Percentiles rank a stretch among this genome's conserved stretches.
These are phyloP conservation scores for Pilasporangium apinafurcum DNA, from an alignment of 352 stramenopile genomes.

Conservation along the genomic window DNA sequence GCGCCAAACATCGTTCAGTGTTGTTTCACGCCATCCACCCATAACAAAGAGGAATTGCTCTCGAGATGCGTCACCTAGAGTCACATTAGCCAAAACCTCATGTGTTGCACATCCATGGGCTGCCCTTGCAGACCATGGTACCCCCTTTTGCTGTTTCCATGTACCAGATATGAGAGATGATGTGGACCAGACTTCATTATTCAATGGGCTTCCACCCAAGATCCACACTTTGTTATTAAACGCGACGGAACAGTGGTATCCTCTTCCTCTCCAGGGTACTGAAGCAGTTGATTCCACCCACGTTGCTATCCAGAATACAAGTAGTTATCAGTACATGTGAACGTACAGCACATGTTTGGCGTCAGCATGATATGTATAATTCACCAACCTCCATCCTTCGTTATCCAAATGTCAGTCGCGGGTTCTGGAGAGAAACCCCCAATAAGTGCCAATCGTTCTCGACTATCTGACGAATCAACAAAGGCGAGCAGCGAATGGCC, in stretches of 20 bases:
- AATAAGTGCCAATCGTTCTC: constrained; percentile 53
- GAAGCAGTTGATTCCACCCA: constrained; percentile 32
- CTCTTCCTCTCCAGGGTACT: constrained; percentile 54
- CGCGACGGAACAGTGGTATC: constrained; percentile 66
- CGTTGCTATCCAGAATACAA: constrained; percentile 10
- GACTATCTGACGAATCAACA: constrained; percentile 30
- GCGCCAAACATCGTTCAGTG: constrained; percentile 64
- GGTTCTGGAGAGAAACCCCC: constrained; percentile 72
- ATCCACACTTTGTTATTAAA: constrained; percentile 59
- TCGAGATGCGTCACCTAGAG: constrained; percentile 40
- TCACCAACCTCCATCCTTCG: constrained; percentile 46
- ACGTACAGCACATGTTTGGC: background rate
- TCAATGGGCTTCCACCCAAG: constrained; percentile 71
- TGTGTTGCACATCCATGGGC: constrained; percentile 56
- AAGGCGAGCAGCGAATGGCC: constrained; percentile 70
- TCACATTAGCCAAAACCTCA: constrained; percentile 39
- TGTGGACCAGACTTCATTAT: constrained; percentile 76
- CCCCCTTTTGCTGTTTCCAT: constrained; percentile 38
- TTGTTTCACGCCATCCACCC: constrained; percentile 60
- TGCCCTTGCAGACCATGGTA: constrained; percentile 46
- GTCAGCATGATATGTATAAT: background rate
- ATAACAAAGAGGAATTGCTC: constrained; percentile 53
- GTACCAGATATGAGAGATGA: constrained; percentile 41
- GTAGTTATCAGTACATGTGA: background rate
- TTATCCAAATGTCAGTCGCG: constrained; percentile 69